A percentile compares a stretch with the other conserved stretches of the same genome.
Evolutionary conservation across 441 rosid species (phyloP).

Genomic region (Codiaeum variegatum): DNA sequence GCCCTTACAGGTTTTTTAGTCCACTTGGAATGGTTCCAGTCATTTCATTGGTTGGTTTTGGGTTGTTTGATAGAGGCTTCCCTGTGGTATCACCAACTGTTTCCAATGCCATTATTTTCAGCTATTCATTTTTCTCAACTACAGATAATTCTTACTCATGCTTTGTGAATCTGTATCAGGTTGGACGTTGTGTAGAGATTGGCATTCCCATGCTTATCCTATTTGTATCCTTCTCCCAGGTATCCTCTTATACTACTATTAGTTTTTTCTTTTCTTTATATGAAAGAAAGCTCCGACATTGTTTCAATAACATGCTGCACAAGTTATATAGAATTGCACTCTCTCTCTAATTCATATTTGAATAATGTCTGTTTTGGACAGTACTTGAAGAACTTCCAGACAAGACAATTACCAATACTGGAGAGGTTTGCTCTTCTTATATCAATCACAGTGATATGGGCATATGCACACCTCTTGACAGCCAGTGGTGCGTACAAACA

Average conservation of each 20-base stretch:
- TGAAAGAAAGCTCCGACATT: too few species aligned
- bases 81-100: constrained; percentile 60
- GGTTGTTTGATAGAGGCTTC: constrained; percentile 96
- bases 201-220: constrained; percentile 93
- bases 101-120: constrained; percentile 2
- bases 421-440: constrained; percentile 91
- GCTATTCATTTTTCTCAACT: not conserved
- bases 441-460: constrained; percentile 81
- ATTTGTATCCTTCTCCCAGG: constrained; percentile 88
- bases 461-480: constrained; percentile 93
- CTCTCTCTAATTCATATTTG: constrained; percentile 4
- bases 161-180: constrained; percentile 39
- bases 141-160: not conserved
- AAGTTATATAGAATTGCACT: not conserved
- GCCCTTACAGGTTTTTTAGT: constrained; percentile 82
- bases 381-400: constrained; percentile 81
- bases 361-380: constrained; percentile 23
- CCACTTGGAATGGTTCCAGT: constrained; percentile 99
- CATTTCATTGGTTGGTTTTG: constrained; percentile 87
- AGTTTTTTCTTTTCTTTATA: not conserved
- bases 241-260: constrained; percentile 18
- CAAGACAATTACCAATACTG: constrained; percentile 62
- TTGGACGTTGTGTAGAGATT: constrained; percentile 84
- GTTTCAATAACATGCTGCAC: not conserved
- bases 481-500: constrained; percentile 97